Base-by-base conservation (phyloP, 2,329 filamentous ascomycete genomes). In the Penicillium palitans region DNA sequence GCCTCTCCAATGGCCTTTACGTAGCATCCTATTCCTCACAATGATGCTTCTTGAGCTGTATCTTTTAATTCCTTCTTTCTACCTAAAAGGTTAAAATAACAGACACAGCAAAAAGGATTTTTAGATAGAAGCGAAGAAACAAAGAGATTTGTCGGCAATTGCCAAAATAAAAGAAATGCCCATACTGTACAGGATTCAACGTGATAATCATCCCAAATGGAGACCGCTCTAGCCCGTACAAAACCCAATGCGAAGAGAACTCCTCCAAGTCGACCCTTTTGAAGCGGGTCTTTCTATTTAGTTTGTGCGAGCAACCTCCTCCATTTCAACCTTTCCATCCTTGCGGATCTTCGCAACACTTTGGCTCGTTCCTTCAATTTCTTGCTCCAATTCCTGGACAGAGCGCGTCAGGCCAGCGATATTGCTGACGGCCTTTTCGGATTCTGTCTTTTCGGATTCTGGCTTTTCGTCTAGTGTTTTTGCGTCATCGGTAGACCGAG, bases 281-380 rank as follows among this genome's bases (percentile, higher is more conserved):
- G 17, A 53, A 53, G 19, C 55, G 51, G n/a, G 37, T 52, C 57
- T 57, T 57, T 52, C 54, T 52, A 48, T 53, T 61, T 63, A 70
- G 19, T 63, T 64, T 33, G 40, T 46, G 56, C 62, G 60, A 21
- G 44, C 60, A 19, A 65, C 59, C 56, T 73, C 70, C 66, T 86
- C 81, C 66, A 91, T 86, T 39, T 80, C 79, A n/a, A 88, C 87
- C 72, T 88, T 89, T 19, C 87, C 88, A 63, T 86, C 84, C 65
- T 80, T 78, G 17, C 78, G 78, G 31, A 87, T 81, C 39, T 77
- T 82, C 0, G 85, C 85, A 44, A 88, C 77, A 54, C 66, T 71
- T 44, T 71, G 71, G 39, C 64, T 65, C 25, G 68, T 63, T 27
- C 68, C 72, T n/a, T 67, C 58, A 24, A 70, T 58, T 52, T 74